A percentile compares a stretch with the other conserved stretches of the same genome.
These are phyloP conservation scores for Anisogramma anomala DNA, from an alignment of 2,329 filamentous ascomycete species.

Conservation along the genomic window DNA sequence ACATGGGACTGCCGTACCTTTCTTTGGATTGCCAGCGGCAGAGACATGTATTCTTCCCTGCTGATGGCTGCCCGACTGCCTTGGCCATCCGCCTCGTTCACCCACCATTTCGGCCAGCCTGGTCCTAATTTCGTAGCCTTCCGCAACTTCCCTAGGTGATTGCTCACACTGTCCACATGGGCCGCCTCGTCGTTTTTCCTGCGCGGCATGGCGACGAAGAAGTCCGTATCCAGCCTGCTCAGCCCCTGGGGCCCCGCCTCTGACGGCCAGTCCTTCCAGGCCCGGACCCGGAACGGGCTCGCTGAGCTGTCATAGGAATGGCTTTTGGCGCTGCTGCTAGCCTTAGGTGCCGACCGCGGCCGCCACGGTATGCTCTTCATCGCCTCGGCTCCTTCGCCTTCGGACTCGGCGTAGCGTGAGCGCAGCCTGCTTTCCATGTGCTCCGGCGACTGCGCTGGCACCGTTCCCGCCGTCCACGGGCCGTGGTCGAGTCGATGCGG, in stretches of 20 bases:
- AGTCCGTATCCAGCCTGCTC: slow-evolving; percentile 1
- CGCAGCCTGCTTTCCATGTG: neutral
- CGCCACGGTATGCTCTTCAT: slow-evolving; percentile 6
- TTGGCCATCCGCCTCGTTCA: slow-evolving; percentile 3
- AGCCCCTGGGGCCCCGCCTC: neutral
- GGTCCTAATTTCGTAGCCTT: slow-evolving; percentile 1
- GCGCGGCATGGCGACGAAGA: neutral
- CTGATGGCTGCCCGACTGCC: slow-evolving; percentile 21
- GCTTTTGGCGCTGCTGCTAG: neutral
- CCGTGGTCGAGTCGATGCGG: neutral
- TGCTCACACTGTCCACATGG: slow-evolving; percentile 5
- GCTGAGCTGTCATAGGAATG: neutral
- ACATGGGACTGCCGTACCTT: slow-evolving; percentile 32
- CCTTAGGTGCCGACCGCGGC: slow-evolving; percentile 12
- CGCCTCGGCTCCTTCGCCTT: neutral
- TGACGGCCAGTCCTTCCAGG: slow-evolving; percentile 4
- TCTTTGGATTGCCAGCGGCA: slow-evolving; percentile 37
- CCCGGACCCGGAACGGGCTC: slow-evolving; percentile 8
- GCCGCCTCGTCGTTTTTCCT: slow-evolving; percentile 6
- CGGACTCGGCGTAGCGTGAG: neutral
- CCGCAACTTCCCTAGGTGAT: slow-evolving; percentile 8
- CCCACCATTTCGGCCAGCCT: slow-evolving; percentile 4
- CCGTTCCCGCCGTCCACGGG: too few relatives aligned
- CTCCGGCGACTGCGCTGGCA: neutral
- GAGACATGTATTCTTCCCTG: slow-evolving; percentile 37